Evolutionary conservation across 768 basidiomycete species (phyloP).

Genomic region (Leccinellum rugosiceps): DNA sequence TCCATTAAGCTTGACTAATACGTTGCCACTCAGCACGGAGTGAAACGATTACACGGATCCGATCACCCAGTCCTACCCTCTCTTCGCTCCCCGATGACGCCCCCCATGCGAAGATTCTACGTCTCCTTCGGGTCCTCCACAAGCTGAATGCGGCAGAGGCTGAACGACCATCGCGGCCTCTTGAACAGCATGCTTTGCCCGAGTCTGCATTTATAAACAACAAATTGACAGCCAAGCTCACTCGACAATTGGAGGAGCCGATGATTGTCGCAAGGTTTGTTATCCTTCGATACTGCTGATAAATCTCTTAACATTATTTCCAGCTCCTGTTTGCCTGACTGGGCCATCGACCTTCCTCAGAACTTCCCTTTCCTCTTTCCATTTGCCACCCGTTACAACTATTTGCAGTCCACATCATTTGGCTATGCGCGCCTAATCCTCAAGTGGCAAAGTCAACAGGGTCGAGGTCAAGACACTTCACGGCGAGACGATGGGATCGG

Average conservation of each 20-base stretch:
- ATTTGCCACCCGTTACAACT: slow-evolving; percentile 95
- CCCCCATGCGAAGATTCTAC: slow-evolving; percentile 85
- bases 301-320: slow-evolving; percentile 1
- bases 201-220: slow-evolving; percentile 95
- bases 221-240: slow-evolving; percentile 97
- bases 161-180: slow-evolving; percentile 50
- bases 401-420: slow-evolving; percentile 96
- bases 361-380: slow-evolving; percentile 99
- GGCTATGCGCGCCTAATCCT: slow-evolving; percentile 94
- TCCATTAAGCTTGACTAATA: slow-evolving; percentile 4
- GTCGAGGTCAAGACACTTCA: slow-evolving; percentile 70
- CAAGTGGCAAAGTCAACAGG: slow-evolving; percentile 91
- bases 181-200: slow-evolving; percentile 56
- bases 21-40: slow-evolving; percentile 30
- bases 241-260: slow-evolving; percentile 93
- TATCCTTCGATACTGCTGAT: background rate
- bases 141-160: slow-evolving; percentile 73
- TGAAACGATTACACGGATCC: slow-evolving; percentile 45
- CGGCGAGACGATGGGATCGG: slow-evolving; percentile 89
- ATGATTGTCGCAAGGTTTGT: slow-evolving; percentile 96
- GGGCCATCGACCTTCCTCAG: slow-evolving; percentile 93
- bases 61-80: slow-evolving; percentile 63
- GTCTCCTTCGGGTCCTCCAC: slow-evolving; percentile 83
- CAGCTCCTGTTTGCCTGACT: slow-evolving; percentile 94
- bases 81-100: slow-evolving; percentile 83